Evolutionary conservation across 768 basidiomycete genomes (phyloP).

Genomic region (Suillus ampliporus): DNA sequence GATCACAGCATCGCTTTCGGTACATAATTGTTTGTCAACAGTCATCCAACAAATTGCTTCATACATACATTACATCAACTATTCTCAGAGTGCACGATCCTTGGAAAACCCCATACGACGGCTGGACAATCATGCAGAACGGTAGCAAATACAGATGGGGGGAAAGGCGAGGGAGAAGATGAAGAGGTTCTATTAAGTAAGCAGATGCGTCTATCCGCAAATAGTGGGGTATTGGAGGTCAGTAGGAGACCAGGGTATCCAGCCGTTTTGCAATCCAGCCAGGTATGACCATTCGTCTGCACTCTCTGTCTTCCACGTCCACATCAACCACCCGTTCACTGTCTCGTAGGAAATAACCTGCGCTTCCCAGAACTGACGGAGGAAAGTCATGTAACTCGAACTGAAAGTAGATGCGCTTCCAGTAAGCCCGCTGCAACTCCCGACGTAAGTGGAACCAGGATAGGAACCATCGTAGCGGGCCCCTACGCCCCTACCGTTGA

Average conservation of each 20-base stretch:
- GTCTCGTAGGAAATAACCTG: slow-evolving; percentile 77
- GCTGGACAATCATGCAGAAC: not conserved
- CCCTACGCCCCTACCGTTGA: slow-evolving; percentile 82
- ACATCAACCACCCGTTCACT: slow-evolving; percentile 77
- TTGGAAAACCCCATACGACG: not conserved
- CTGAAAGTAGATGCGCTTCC: slow-evolving; percentile 80
- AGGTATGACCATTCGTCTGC: slow-evolving; percentile 93
- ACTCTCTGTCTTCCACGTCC: slow-evolving; percentile 85
- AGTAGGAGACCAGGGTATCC: slow-evolving; percentile 76
- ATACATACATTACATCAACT: not conserved
- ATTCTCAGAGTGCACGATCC: not conserved
- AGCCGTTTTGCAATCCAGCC: slow-evolving; percentile 77
- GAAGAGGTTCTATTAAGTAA: too few relatives aligned
- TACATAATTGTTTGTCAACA: not conserved
- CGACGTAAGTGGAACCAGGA: slow-evolving; percentile 67
- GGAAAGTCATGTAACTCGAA: slow-evolving; percentile 77
- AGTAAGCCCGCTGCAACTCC: slow-evolving; percentile 75
- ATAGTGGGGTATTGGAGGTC: slow-evolving; percentile 61
- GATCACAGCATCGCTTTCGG: not conserved
- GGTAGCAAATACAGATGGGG: not conserved
- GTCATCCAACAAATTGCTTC: not conserved
- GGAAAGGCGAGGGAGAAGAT: not conserved
- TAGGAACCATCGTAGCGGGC: slow-evolving; percentile 68
- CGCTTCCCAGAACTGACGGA: slow-evolving; percentile 84
- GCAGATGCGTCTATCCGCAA: slow-evolving; percentile 46